Evolutionary conservation across 1,139 yeast genomes (phyloP).

Genomic region (Debaryomyces sp.): DNA sequence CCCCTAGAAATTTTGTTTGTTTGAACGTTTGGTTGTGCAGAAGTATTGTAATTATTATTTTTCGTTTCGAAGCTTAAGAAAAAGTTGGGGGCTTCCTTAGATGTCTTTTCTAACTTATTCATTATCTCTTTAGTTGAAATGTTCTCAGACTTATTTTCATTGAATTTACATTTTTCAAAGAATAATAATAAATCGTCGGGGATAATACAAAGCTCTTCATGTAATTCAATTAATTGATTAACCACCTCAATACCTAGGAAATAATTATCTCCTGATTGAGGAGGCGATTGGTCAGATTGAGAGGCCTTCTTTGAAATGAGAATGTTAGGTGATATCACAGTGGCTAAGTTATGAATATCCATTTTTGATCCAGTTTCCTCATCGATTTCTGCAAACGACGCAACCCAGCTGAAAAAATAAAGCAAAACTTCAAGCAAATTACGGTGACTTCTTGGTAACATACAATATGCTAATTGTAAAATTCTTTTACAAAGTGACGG

Average conservation of each 20-base stretch:
- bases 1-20: constrained; percentile 39
- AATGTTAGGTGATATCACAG: constrained; percentile 93
- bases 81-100: constrained; percentile 34
- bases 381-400: constrained; percentile 89
- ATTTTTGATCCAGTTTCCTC: constrained; percentile 91
- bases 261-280: constrained; percentile 66
- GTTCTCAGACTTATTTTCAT: constrained; percentile 9
- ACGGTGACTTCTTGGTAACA: constrained; percentile 81
- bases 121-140: constrained; percentile 39
- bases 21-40: constrained; percentile 31
- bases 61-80: constrained; percentile 28
- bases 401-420: constrained; percentile 91
- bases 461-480: constrained; percentile 71
- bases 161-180: constrained; percentile 38
- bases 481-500: constrained; percentile 53
- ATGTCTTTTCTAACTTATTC: constrained; percentile 32
- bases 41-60: constrained; percentile 18
- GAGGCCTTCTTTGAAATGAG: constrained; percentile 53
- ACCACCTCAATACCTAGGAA: constrained; percentile 91
- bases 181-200: constrained; percentile 58
- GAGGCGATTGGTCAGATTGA: constrained; percentile 22
- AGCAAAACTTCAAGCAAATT: constrained; percentile 86
- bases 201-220: constrained; percentile 77
- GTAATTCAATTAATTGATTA: constrained; percentile 79
- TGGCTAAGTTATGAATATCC: constrained; percentile 95